Base-by-base conservation (phyloP, 306 rosid genomes). In the Pyrus betulifolia region DNA sequence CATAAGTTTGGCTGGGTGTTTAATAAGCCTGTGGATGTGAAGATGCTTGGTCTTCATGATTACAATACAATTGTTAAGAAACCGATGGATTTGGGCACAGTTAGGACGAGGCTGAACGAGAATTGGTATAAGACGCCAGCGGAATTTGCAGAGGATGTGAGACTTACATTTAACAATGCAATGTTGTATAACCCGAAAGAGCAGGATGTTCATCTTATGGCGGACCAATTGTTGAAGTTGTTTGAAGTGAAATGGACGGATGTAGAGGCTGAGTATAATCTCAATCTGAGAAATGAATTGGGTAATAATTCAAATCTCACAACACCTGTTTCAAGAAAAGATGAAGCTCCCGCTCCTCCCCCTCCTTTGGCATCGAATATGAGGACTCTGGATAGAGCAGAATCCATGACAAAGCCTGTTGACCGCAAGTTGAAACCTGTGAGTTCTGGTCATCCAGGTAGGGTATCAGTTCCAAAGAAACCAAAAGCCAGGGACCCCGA, bases 51-150 rank as follows among this genome's bases (percentile, higher is more conserved):
- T 70, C 89, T 95, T 79, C 96, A 75, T 77, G 98, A 95, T 84
- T 95, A 95, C 79, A 79, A 57, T 76, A 85, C 54, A 61, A 90
- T 95, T 64, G 85, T 95, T 33, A 87, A 78, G 57, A 87, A 84
- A 63, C 98, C 97, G 5, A 95, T 95, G 98, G 98, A 95, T 85
- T 80, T 95, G 71, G 98, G 98, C 19, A 89, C 96, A 46, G 93
- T 95, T 79, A 90, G 88, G 82, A 46, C 87, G 18, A 85, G 92
- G 83, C 78, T 95, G 80, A 81, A 54, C 82, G 89, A 90, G 81
- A 88, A 86, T 65, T 90, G 90, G 89, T 95, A 95, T 80, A 90
- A 90, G 80, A 88, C 97, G 6, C 92, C 96, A 1, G 82, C 70
- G 76, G 98, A 90, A 69, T 92, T 94, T 85, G 96, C 97, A 5